Percentiles rank a stretch among this genome's conserved stretches.
Evolutionary conservation across 305 asterid genomes (phyloP).

Genomic region (Fraxinus floribunda): DNA sequence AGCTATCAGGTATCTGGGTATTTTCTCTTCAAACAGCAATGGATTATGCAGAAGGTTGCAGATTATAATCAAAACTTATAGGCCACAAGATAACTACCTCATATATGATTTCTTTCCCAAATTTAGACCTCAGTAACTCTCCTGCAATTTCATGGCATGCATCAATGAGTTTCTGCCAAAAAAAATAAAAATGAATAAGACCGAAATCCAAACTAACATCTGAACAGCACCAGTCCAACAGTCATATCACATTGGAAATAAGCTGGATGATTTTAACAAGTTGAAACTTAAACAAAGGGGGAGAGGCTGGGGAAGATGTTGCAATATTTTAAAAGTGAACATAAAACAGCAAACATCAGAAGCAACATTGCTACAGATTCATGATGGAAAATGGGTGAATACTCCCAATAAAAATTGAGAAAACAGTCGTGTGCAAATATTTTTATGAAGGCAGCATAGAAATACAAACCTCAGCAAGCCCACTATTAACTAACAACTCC

Average conservation of each 20-base stretch:
- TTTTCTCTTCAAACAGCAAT: neutral
- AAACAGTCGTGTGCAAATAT: neutral
- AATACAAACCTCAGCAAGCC: constrained; percentile 79
- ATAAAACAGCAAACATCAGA: neutral
- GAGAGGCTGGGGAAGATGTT: neutral
- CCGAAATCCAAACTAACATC: neutral
- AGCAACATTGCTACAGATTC: neutral
- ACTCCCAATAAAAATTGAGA: neutral
- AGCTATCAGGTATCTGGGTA: neutral
- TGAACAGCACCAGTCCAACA: constrained; percentile 13
- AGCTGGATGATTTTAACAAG: neutral
- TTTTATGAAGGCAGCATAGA: constrained; percentile 7
- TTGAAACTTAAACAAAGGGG: neutral
- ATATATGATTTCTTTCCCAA: constrained; percentile 78
- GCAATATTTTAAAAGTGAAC: neutral
- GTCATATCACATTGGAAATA: neutral
- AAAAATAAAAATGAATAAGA: constrained; percentile 12
- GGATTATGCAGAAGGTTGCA: neutral
- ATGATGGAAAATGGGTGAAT: neutral
- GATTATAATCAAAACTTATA: neutral
- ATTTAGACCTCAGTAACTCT: constrained; percentile 59
- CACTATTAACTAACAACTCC: constrained; percentile 77
- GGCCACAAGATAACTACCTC: constrained; percentile 50
- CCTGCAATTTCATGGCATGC: constrained; percentile 64
- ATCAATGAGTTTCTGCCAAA: constrained; percentile 75